A percentile compares a stretch with the other conserved stretches of the same genome.
These are phyloP conservation scores for Prillingera fragicola DNA, from an alignment of 1,284 basidiomycete species.

Conservation along the genomic window DNA sequence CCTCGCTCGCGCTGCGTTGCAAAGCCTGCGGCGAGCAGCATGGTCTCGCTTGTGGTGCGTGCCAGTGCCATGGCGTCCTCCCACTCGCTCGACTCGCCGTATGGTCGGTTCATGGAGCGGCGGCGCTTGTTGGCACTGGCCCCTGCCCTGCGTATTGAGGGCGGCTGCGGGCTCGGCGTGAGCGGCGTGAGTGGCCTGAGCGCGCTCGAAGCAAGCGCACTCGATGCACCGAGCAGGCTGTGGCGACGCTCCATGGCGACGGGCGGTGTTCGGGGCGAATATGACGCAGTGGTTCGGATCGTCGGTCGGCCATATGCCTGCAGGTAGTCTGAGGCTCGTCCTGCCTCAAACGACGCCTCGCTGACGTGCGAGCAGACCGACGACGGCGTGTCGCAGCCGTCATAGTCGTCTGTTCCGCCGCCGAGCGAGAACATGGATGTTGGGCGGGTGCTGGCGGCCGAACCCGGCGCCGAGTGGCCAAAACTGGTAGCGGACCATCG, in stretches of 20 bases:
- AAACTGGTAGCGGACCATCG: too few relatives aligned
- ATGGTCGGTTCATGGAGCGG: too few relatives aligned
- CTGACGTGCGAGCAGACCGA: too few relatives aligned
- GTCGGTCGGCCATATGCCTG: slow-evolving; percentile 8
- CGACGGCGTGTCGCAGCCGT: slow-evolving; percentile 7
- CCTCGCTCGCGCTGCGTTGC: slow-evolving; percentile 12
- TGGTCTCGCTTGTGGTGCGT: slow-evolving; percentile 14
- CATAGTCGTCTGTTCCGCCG: neutral
- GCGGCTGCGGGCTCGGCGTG: slow-evolving; percentile 9
- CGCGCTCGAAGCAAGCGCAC: slow-evolving; percentile 3
- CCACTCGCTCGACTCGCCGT: slow-evolving; percentile 5
- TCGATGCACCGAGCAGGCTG: slow-evolving; percentile 1
- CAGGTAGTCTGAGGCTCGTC: slow-evolving; percentile 14
- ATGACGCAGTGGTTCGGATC: neutral
- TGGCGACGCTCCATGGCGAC: neutral
- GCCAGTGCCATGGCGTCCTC: slow-evolving; percentile 4
- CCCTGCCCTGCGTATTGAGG: too few relatives aligned
- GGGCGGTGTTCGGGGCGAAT: neutral
- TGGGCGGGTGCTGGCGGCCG: neutral
- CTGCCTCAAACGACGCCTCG: slow-evolving; percentile 17
- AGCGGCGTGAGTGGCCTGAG: slow-evolving; percentile 5
- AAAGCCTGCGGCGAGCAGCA: slow-evolving; percentile 17
- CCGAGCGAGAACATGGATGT: neutral
- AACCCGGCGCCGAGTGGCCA: neutral
- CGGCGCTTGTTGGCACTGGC: too few relatives aligned